phyloP scores from a whole-genome alignment of 2,329 filamentous ascomycete genomes.

The Zalaria sp. region DNA sequence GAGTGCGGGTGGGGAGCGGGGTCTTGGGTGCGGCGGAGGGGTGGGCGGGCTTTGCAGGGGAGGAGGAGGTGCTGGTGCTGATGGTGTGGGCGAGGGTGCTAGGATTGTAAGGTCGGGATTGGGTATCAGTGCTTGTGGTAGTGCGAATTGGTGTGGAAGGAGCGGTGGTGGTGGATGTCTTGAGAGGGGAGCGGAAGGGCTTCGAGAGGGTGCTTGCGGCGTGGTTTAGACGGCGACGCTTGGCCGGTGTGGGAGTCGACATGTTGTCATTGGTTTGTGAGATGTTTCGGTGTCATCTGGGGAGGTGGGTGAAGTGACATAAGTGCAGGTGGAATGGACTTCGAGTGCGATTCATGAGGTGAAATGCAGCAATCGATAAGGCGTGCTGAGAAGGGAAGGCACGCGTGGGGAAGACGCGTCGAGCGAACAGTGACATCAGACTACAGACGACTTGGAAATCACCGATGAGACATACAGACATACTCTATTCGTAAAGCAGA shows the following conservation, averaged over 20 bases:
- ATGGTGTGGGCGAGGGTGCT: conserved; percentile 16
- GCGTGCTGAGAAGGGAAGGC: background rate
- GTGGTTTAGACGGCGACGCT: conserved; percentile 49
- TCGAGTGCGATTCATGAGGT: no score
- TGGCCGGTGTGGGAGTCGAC: conserved; percentile 18
- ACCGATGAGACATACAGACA: no score
- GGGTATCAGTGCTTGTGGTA: conserved; percentile 6
- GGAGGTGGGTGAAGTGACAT: no score
- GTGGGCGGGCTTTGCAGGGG: conserved; percentile 16
- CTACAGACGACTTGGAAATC: background rate
- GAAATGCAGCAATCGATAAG: background rate
- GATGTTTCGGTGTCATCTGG: background rate
- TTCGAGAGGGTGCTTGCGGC: conserved; percentile 47
- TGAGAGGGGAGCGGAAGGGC: conserved; percentile 60
- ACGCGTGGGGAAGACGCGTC: conserved; percentile 1
- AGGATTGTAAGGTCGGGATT: conserved; percentile 9
- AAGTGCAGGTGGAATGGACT: background rate
- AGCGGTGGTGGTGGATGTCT: conserved; percentile 23
- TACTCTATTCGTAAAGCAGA: no score
- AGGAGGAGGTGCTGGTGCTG: conserved; percentile 3
- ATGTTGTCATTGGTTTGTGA: conserved; percentile 2
- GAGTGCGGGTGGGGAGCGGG: conserved; percentile 1
- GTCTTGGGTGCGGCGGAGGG: conserved; percentile 10
- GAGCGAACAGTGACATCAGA: background rate
- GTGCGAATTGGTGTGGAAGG: conserved; percentile 8